These are phyloP conservation scores for Ophiostoma australiae DNA, from an alignment of 2,329 filamentous ascomycete species.

Conservation along the genomic window DNA sequence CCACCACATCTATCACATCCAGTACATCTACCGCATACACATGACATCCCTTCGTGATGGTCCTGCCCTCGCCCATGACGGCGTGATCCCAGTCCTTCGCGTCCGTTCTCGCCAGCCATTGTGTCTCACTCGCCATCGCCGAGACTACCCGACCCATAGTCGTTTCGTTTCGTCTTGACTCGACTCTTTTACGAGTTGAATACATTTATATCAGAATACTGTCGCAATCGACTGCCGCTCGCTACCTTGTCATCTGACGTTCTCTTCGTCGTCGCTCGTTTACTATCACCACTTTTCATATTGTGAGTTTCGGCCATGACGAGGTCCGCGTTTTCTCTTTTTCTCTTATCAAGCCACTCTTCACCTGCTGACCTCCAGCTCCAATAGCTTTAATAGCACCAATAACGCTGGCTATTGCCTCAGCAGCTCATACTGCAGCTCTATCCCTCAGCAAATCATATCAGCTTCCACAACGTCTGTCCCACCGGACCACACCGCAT, in stretches of 20 bases:
- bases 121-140: conserved; percentile 11
- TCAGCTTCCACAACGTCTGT: background rate
- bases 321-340: background rate
- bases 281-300: background rate
- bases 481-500: background rate
- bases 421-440: background rate
- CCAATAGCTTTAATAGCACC: background rate
- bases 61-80: conserved; percentile 18
- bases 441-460: background rate
- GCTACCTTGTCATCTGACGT: background rate
- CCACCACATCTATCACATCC: background rate
- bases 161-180: background rate
- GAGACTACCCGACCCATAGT: background rate
- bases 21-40: background rate
- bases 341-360: background rate
- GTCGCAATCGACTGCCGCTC: conserved; percentile 13
- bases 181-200: background rate
- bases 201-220: background rate
- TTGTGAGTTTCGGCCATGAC: background rate
- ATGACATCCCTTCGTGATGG: conserved; percentile 21
- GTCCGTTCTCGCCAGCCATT: conserved; percentile 12
- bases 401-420: background rate
- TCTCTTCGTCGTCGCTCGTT: conserved; percentile 5
- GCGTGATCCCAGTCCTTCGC: conserved; percentile 17
- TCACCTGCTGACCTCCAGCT: background rate